Evolutionary conservation across 768 basidiomycete genomes (phyloP).

Genomic region (Russula lepida): DNA sequence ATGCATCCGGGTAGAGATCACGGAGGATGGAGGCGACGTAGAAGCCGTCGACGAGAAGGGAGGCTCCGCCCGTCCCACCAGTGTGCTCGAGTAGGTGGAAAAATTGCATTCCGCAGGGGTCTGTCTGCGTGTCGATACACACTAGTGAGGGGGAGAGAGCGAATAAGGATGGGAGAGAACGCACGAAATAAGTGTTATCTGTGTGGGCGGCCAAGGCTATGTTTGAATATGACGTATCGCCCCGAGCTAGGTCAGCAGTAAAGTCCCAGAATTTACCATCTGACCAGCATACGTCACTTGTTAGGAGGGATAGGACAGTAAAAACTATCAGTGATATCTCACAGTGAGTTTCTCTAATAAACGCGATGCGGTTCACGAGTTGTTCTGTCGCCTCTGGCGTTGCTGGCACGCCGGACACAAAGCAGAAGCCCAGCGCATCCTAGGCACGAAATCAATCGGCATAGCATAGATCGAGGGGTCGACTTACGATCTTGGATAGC

Average conservation of each 20-base stretch:
- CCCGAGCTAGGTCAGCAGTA: constrained; percentile 81
- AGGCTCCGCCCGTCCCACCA: constrained; percentile 74
- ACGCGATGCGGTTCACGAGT: constrained; percentile 66
- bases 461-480: background rate
- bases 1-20: constrained; percentile 61
- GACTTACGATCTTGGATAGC: constrained; percentile 68
- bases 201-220: constrained; percentile 82
- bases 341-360: constrained; percentile 84
- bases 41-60: constrained; percentile 94
- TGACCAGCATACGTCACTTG: constrained; percentile 25
- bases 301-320: background rate
- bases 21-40: constrained; percentile 78
- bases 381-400: constrained; percentile 81
- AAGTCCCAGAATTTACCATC: constrained; percentile 98
- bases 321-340: constrained; percentile 10
- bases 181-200: constrained; percentile 65
- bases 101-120: constrained; percentile 91
- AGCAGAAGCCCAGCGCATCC: constrained; percentile 86
- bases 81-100: constrained; percentile 88
- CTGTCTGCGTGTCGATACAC: constrained; percentile 50
- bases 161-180: constrained; percentile 23
- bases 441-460: constrained; percentile 27
- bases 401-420: constrained; percentile 70
- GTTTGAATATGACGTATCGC: constrained; percentile 92
- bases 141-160: background rate